Conservation (phyloP, 1,284 basidiomycete genomes). For the Fistulina hepatica region DNA sequence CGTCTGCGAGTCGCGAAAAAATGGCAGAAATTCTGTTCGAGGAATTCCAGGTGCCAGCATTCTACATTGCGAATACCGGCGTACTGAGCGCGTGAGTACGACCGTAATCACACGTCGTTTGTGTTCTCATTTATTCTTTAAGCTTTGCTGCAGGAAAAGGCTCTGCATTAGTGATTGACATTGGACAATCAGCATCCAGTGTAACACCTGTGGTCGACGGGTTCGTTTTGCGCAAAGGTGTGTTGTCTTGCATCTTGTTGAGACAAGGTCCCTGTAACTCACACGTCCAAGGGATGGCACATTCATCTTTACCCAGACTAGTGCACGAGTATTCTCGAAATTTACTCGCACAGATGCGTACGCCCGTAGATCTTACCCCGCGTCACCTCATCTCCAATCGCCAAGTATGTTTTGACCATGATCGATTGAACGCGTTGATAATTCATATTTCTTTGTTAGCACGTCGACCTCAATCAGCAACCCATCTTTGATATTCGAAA, state of each 20-base stretch:
- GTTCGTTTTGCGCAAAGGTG: slow-evolving; percentile 93
- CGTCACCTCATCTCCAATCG: slow-evolving; percentile 86
- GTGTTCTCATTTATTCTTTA: slow-evolving; percentile 5
- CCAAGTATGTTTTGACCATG: slow-evolving; percentile 35
- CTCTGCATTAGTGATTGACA: slow-evolving; percentile 89
- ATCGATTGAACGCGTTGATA: slow-evolving; percentile 2
- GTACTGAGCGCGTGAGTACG: slow-evolving; percentile 81
- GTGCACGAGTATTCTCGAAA: slow-evolving; percentile 53
- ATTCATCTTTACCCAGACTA: slow-evolving; percentile 65
- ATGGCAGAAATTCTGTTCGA: slow-evolving; percentile 98
- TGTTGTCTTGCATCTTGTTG: slow-evolving; percentile 9
- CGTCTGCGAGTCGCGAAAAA: slow-evolving; percentile 76
- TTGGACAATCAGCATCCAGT: slow-evolving; percentile 82
- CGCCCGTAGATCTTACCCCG: slow-evolving; percentile 55
- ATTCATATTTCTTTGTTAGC: slow-evolving; percentile 28
- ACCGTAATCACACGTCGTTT: neutral
- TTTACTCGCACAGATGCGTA: slow-evolving; percentile 34
- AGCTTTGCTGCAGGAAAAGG: slow-evolving; percentile 96
- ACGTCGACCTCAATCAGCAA: slow-evolving; percentile 45
- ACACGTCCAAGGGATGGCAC: slow-evolving; percentile 44
- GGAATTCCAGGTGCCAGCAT: slow-evolving; percentile 88
- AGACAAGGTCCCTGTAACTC: slow-evolving; percentile 4
- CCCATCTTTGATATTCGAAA: slow-evolving; percentile 64
- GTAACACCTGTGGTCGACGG: slow-evolving; percentile 96
- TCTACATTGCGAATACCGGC: slow-evolving; percentile 95